Evolutionary conservation across 2,329 filamentous ascomycete species (phyloP).

Genomic region (Fusarium oligoseptatum): DNA sequence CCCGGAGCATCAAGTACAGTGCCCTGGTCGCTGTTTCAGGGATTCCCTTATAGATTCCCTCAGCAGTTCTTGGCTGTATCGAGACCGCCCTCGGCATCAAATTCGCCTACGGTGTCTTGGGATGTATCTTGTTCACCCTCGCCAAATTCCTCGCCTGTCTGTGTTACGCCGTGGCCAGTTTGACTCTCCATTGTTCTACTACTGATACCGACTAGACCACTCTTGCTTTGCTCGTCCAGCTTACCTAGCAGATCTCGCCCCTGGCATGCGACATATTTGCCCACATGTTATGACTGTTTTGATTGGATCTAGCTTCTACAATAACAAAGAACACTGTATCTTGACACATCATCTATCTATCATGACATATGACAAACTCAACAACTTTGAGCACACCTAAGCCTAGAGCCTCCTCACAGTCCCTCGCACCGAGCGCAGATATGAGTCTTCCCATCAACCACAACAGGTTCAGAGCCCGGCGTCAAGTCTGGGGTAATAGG

Average conservation of each 20-base stretch:
- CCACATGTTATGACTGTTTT: not conserved
- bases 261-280: not conserved
- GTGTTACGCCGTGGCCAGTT: too few species aligned
- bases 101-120: too few species aligned
- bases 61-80: too few species aligned
- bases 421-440: not conserved
- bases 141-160: too few species aligned
- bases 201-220: too few species aligned
- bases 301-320: not conserved
- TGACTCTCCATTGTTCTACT: too few species aligned
- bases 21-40: too few species aligned
- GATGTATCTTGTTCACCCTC: too few species aligned
- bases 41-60: too few species aligned
- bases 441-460: constrained; percentile 6
- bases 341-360: not conserved
- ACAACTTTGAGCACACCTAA: not conserved
- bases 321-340: not conserved
- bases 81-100: too few species aligned
- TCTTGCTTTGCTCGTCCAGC: too few species aligned
- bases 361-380: not conserved
- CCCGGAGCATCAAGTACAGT: too few species aligned
- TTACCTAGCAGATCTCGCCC: not conserved
- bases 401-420: not conserved
- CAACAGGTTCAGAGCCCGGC: not conserved
- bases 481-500: constrained; percentile 7